Percentiles rank a stretch among this genome's conserved stretches.
These are phyloP conservation scores for Lachnellula hyalina DNA, from an alignment of 2,329 filamentous ascomycete genomes.

Conservation along the genomic window DNA sequence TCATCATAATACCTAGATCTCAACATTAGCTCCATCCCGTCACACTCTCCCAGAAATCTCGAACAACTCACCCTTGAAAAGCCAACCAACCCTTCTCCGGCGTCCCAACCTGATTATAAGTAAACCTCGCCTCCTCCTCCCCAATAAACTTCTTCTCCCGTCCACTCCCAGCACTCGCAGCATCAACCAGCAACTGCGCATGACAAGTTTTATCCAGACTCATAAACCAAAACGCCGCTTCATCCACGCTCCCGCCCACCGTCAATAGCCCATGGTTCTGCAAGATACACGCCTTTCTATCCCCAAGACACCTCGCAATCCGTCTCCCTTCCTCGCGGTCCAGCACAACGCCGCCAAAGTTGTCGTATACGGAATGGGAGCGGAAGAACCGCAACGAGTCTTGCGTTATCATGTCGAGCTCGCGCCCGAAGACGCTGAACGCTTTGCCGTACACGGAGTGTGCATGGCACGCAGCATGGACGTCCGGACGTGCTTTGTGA, in stretches of 20 bases:
- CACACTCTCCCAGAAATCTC: background rate
- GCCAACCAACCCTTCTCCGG: constrained; percentile 48
- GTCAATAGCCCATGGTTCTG: constrained; percentile 50
- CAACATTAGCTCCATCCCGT: background rate
- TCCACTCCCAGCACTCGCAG: constrained; percentile 54
- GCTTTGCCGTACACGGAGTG: constrained; percentile 53
- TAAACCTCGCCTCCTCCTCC: constrained; percentile 62
- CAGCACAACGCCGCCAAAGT: constrained; percentile 48
- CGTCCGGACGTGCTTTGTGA: constrained; percentile 53
- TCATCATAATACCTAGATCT: constrained; percentile 42
- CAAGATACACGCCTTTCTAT: constrained; percentile 45
- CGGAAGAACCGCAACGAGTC: constrained; percentile 50
- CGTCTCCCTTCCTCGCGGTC: constrained; percentile 44
- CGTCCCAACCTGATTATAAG: constrained; percentile 57
- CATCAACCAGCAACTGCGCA: constrained; percentile 48
- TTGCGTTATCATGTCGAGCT: constrained; percentile 40
- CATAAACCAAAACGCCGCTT: constrained; percentile 49
- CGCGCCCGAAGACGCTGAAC: constrained; percentile 53
- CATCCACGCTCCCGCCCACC: constrained; percentile 40
- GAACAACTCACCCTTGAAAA: constrained; percentile 39
- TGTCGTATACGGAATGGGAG: constrained; percentile 33
- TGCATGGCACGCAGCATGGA: constrained; percentile 51
- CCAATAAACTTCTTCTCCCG: constrained; percentile 55
- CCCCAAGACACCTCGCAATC: constrained; percentile 43
- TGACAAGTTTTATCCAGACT: constrained; percentile 43